Base-by-base conservation (phyloP, 805 yeast species). In the Suhomyces emberorum region DNA sequence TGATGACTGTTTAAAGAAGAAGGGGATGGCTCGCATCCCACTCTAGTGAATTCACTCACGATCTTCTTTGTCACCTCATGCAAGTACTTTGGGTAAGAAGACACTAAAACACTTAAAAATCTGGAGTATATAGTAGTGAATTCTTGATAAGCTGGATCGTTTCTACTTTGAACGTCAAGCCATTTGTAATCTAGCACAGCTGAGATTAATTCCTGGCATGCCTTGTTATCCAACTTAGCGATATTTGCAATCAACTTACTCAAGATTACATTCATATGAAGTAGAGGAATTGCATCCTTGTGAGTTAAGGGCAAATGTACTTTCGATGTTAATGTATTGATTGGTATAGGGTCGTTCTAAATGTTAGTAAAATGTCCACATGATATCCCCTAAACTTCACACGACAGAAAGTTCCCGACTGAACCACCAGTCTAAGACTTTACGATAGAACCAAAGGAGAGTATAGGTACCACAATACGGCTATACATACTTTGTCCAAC, bases 81-180 rank as follows among this genome's bases (percentile, higher is more conserved):
- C 77, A 93, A 80, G 86, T 95, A 91, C 57, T 81, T 86, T 6
- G 98, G 98, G 42, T 81, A 71, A 30, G 91, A 83, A 3, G 95
- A 83, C 25, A 89, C 85, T 35, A 91, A 70, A 18, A 89, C 85
- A 30, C 79, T 72, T 30, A 87, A 63, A 57, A 93, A 93, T 29
- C 78, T 81, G 31, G 82, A 72, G 59, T 84, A 88, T 31, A 70
- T 63, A 32, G 69, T 64, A 17, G 76, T 60, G 47, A 81, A 75
- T 26, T 34, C 39, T 11, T 34, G 27, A 30, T 48, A 50, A 3
- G 44, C 47, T 11, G 44, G 34, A 4, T 49, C 49, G 6, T 28
- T 30, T n/a, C 41, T 42, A 11, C 39, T 20, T 14, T 43, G 31
- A 4, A 41, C 28, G 4, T 72, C 66, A 52, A 81, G 69, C 93